A percentile compares a stretch with the other conserved stretches of the same genome.
Conservation (phyloP, 768 basidiomycete genomes). For the Mycena chlorophos region DNA sequence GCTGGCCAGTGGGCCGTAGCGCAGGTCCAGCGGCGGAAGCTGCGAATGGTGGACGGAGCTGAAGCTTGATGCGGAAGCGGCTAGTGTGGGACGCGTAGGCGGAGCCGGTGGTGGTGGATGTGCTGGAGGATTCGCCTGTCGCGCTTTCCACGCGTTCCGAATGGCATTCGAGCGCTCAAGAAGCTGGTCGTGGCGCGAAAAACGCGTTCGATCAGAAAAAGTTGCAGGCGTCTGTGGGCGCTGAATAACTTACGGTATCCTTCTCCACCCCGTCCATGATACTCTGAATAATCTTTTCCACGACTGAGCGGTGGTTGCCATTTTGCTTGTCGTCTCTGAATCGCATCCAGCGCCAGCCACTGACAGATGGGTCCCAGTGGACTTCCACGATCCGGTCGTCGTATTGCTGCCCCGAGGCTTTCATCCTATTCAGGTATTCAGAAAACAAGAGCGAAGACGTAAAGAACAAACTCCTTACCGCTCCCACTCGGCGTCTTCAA, state of each 20-base stretch:
- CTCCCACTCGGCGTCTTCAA: slow-evolving; percentile 93
- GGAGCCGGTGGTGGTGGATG: slow-evolving; percentile 25
- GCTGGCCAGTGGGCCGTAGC: slow-evolving; percentile 64
- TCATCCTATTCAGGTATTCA: slow-evolving; percentile 70
- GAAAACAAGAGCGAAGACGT: slow-evolving; percentile 7
- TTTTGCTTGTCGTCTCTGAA: slow-evolving; percentile 93
- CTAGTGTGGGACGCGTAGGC: too few species aligned
- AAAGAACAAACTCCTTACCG: slow-evolving; percentile 49
- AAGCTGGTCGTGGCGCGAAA: too few species aligned
- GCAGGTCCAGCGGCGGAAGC: slow-evolving; percentile 38
- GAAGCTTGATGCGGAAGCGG: slow-evolving; percentile 23
- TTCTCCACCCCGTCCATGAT: slow-evolving; percentile 95
- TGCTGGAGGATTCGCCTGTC: slow-evolving; percentile 43
- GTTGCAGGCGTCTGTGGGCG: slow-evolving; percentile 9
- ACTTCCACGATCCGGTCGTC: slow-evolving; percentile 96
- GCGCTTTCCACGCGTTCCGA: slow-evolving; percentile 74
- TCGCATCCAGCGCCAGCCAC: slow-evolving; percentile 86
- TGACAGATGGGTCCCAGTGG: slow-evolving; percentile 72
- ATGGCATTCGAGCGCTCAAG: slow-evolving; percentile 63
- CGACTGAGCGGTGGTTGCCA: slow-evolving; percentile 84
- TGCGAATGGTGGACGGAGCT: slow-evolving; percentile 20
- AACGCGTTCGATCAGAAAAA: slow-evolving; percentile 14
- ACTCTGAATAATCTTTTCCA: slow-evolving; percentile 85
- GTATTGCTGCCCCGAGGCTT: slow-evolving; percentile 77
- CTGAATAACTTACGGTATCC: slow-evolving; percentile 58